These are phyloP conservation scores for Neofusicoccum laricinum DNA, from an alignment of 2,329 filamentous ascomycete genomes.

Conservation along the genomic window DNA sequence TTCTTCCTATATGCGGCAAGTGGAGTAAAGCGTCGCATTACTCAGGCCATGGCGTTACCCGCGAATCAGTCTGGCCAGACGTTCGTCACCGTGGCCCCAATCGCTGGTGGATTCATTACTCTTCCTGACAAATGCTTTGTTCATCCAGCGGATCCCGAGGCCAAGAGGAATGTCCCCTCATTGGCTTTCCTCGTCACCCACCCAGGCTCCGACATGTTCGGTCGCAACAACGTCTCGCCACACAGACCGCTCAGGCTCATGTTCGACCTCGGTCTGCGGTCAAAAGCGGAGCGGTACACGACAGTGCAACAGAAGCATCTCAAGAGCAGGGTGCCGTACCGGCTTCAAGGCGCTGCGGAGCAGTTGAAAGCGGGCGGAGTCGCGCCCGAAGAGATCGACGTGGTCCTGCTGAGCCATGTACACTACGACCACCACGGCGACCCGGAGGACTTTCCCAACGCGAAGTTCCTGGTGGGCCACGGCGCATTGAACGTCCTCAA, in stretches of 20 bases:
- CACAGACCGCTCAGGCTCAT: constrained; percentile 39
- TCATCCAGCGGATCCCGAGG: constrained; percentile 41
- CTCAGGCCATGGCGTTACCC: constrained; percentile 18
- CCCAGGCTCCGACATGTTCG: constrained; percentile 27
- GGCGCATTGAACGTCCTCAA: constrained; percentile 29
- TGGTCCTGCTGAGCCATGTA: constrained; percentile 39
- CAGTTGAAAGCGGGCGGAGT: constrained; percentile 38
- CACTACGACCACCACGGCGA: constrained; percentile 45
- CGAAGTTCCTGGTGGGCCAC: constrained; percentile 40
- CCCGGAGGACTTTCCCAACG: constrained; percentile 35
- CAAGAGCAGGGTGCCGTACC: constrained; percentile 43
- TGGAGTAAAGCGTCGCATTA: background rate
- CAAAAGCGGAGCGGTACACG: constrained; percentile 44
- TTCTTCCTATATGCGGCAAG: background rate
- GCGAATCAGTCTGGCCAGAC: constrained; percentile 23
- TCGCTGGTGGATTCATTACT: constrained; percentile 40
- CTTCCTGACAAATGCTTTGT: constrained; percentile 49
- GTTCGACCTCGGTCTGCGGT: constrained; percentile 55
- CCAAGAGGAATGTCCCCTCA: constrained; percentile 50
- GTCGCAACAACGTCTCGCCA: background rate
- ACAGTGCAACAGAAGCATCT: constrained; percentile 46
- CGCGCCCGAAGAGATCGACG: constrained; percentile 38
- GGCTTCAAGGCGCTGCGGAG: constrained; percentile 36
- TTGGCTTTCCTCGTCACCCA: constrained; percentile 54
- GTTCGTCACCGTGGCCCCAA: constrained; percentile 31